Conservation (phyloP, 192 early-diverging fungal genomes). For the Allomyces macrogynus region DNA sequence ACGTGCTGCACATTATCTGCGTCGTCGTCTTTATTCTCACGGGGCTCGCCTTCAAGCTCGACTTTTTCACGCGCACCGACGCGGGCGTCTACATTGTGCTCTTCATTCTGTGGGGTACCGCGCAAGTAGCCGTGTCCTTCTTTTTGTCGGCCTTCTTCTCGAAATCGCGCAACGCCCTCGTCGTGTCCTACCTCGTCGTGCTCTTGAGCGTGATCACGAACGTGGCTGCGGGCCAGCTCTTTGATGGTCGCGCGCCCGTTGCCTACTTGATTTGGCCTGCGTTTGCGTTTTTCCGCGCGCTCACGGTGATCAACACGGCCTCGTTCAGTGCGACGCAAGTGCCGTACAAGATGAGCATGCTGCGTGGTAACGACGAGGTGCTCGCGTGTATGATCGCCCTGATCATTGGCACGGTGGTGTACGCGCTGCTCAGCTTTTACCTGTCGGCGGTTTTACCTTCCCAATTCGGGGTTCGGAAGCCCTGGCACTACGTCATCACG, state of each 20-base stretch:
- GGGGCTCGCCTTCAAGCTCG: conserved; percentile 32
- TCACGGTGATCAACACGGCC: conserved; percentile 28
- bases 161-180: conserved; percentile 30
- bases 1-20: conserved; percentile 33
- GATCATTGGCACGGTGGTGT: conserved; percentile 24
- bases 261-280: conserved; percentile 46
- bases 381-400: conserved; percentile 28
- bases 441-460: conserved; percentile 27
- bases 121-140: conserved; percentile 42
- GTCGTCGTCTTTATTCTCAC: conserved; percentile 35
- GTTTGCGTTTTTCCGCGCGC: conserved; percentile 43
- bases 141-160: conserved; percentile 41
- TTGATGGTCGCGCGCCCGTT: conserved; percentile 13
- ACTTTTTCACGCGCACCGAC: conserved; percentile 37
- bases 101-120: conserved; percentile 45
- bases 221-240: conserved; percentile 25
- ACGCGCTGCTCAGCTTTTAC: conserved; percentile 21
- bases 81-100: conserved; percentile 24
- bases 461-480: conserved; percentile 40
- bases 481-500: conserved; percentile 38
- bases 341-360: conserved; percentile 32
- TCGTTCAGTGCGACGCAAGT: conserved; percentile 14
- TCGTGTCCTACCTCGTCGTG: conserved; percentile 39
- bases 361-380: conserved; percentile 31
- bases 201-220: conserved; percentile 43